Base-by-base conservation (phyloP, 2,329 filamentous ascomycete species). In the Fusarium falciforme region DNA sequence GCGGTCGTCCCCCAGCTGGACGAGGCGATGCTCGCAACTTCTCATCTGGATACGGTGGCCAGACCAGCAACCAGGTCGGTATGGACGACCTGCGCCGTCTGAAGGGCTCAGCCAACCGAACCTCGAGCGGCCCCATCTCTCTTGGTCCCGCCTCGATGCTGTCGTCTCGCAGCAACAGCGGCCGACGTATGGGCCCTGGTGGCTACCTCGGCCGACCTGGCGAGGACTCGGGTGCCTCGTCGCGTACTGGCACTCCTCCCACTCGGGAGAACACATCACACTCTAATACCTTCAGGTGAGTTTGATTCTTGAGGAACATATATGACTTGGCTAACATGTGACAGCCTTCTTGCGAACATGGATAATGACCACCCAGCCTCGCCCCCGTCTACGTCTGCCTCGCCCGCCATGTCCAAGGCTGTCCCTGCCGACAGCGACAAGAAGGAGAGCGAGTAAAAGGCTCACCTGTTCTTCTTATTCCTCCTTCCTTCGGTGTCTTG, bases 241-340 rank as follows among this genome's bases (percentile, higher is more conserved):
- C 95, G 69, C 92, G 96, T 77, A 97, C 94, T 65, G 94, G 93
- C 78, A 98, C 96, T 58, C 95, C 95, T 64, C 93, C 95, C 54
- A 89, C 89, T 22, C 83, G 86, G 64, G 84, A 87, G 71, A 82
- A 78, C 67, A 89, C 89, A 62, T 92, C 90, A 68, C 93, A 93
- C 80, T 91, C 92, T 77, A 99, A 99, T 87, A 93, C 95, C 77
- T 99, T 98, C 87, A 96, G 94, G 95, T 98, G 91, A 88, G 93
- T 75, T 40, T 40, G 9, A 11, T 7, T 16, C 11, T 16, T 22
- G 20, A 10, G 20, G 29, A 29, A 27, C 1, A 38, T 35, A 11
- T 14, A n/a, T 12, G 27, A 27, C 16, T 22, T 14, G 9, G 58
- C 64, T 72, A 64, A 72, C 62, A 38, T 29, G 22, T 22, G 5